Evolutionary conservation across 2,329 filamentous ascomycete genomes (phyloP), one percentile per base, ranked within the genome.

Genomic region (Pseudogymnoascus sp.): DNA sequence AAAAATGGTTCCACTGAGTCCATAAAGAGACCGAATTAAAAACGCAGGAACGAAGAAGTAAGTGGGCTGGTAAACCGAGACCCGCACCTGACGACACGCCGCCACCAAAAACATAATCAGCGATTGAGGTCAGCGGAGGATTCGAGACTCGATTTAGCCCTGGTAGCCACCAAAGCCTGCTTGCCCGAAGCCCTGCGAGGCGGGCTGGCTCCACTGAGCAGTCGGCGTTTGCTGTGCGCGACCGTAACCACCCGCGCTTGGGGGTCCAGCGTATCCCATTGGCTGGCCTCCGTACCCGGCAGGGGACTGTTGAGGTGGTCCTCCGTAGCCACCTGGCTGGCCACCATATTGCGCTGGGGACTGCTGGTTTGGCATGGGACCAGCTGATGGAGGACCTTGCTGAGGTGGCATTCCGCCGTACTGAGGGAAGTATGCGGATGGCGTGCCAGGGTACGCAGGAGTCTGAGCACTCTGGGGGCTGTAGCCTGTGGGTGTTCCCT

Each of bases 391-490:
- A 64, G 71, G 71, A 64, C 71, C 72, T 62, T 65, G 67, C 66
- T 69, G 71, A 64, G 70, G 71, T 69, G 71, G 71, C 71, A 73
- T 84, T 83, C 90, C 90, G 73, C 89, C 88, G 74, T 97, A 97
- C 78, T 97, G 94, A 68, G 93, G 92, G 76, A 97, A 97, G 80
- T 91, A 97, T 63, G 86, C 87, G 48, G 81, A 79, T 64, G 91
- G 89, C 48, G 91, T 90, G 70, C 87, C 90, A 66, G 90, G 88
- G 72, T 88, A 96, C 61, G 79, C 80, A 61, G 84, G 85, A 68
- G 82, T 87, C 76, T 85, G 87, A 69, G 83, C 88, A 70, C 86
- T 90, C 74, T 92, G 90, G 61, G 92, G 85, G 70, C 84, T 87
- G 71, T 85, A 88, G 25, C 80, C 77, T 73, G 84, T 84, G 69